A percentile compares a stretch with the other conserved stretches of the same genome.
Evolutionary conservation across 2,329 filamentous ascomycete genomes (phyloP).

Genomic region (Xylariomycetidae sp.): DNA sequence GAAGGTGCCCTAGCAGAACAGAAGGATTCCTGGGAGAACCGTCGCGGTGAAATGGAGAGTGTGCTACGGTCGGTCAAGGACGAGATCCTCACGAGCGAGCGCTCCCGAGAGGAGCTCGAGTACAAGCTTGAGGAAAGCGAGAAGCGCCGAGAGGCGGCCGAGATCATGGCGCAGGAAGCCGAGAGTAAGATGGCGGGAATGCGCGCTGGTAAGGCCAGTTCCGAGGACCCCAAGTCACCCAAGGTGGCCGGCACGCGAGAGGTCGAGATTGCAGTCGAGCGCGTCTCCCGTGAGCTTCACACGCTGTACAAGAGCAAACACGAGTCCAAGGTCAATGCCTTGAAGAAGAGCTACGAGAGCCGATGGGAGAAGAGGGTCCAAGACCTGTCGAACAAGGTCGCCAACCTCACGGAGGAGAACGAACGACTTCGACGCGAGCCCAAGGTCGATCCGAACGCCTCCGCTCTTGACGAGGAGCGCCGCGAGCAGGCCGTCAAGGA

Average conservation of each 20-base stretch:
- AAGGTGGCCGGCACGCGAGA: constrained; percentile 45
- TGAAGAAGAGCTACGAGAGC: constrained; percentile 79
- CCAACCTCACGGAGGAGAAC: constrained; percentile 66
- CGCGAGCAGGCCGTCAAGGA: constrained; percentile 56
- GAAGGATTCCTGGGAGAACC: constrained; percentile 75
- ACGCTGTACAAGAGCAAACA: constrained; percentile 95
- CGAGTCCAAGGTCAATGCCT: constrained; percentile 86
- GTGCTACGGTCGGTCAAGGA: constrained; percentile 74
- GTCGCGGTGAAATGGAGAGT: constrained; percentile 78
- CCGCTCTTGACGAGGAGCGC: constrained; percentile 43
- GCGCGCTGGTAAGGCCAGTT: constrained; percentile 53
- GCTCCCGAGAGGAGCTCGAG: constrained; percentile 74
- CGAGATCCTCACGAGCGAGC: constrained; percentile 71
- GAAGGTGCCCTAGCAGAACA: constrained; percentile 70
- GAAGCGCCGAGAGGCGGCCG: constrained; percentile 64
- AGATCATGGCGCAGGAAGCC: constrained; percentile 69
- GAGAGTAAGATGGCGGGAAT: constrained; percentile 71
- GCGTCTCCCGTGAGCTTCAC: constrained; percentile 90
- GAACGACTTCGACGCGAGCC: constrained; percentile 66
- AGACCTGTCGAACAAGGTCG: constrained; percentile 68
- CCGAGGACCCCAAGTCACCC: constrained; percentile 32
- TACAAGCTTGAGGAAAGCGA: constrained; percentile 72
- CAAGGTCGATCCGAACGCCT: constrained; percentile 43
- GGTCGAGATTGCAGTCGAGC: constrained; percentile 80
- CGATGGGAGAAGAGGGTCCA: constrained; percentile 84